phyloP scores from a whole-genome alignment of 2,329 filamentous ascomycete genomes.

The Fusarium coicis region DNA sequence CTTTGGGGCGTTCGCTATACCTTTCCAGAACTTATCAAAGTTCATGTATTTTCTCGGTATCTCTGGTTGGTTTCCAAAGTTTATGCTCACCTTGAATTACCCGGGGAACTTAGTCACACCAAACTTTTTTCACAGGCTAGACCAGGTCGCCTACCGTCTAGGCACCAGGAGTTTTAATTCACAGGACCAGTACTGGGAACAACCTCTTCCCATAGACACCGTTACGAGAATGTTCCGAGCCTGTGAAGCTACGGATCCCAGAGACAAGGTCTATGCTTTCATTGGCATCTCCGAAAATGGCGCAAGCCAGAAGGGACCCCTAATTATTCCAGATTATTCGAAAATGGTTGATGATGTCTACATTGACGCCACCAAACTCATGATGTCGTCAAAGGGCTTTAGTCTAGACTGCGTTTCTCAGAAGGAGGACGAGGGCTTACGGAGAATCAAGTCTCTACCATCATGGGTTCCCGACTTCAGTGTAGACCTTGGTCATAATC shows the following conservation, averaged over 20 bases:
- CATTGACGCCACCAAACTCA: background rate
- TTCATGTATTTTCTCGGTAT: rapidly evolving
- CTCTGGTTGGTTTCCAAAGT: background rate
- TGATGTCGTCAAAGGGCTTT: rapidly evolving
- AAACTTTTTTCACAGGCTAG: background rate
- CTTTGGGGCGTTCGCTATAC: background rate
- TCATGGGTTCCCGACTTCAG: background rate
- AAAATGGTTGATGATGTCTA: background rate
- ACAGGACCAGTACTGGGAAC: background rate
- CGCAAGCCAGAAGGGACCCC: background rate
- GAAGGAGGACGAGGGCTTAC: background rate
- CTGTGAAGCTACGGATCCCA: background rate
- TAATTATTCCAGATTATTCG: background rate
- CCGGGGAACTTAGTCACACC: background rate
- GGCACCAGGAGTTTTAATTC: background rate
- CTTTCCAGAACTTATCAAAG: rapidly evolving
- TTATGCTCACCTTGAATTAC: too few species aligned
- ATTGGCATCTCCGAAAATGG: background rate
- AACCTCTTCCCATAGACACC: background rate
- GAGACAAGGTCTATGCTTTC: background rate
- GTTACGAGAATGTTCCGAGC: background rate
- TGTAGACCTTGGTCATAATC: background rate
- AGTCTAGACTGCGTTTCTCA: background rate
- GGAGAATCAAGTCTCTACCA: background rate
- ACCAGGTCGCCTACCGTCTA: background rate